Evolutionary conservation across 306 rosid species (phyloP).

Genomic region (Dalbergia cultrata): DNA sequence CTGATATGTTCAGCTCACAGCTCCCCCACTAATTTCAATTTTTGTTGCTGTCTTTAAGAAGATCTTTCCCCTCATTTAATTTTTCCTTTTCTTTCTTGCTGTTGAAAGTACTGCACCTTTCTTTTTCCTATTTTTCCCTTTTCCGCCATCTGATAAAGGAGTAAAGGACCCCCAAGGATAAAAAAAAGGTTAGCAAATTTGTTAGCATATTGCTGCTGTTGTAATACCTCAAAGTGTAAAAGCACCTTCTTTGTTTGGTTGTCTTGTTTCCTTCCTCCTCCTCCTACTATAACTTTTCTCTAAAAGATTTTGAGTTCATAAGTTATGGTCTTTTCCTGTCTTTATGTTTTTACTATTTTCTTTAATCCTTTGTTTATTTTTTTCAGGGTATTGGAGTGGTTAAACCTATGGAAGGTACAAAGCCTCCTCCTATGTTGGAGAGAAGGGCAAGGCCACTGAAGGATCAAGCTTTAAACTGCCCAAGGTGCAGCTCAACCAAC

Average conservation of each 20-base stretch:
- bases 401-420: constrained; percentile 73
- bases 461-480: constrained; percentile 92
- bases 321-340: constrained; percentile 46
- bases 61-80: constrained; percentile 47
- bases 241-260: constrained; percentile 55
- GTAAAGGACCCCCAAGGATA: constrained; percentile 50
- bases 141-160: constrained; percentile 60
- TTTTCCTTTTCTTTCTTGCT: constrained; percentile 25
- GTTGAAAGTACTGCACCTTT: constrained; percentile 67
- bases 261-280: constrained; percentile 44
- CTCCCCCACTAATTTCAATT: constrained; percentile 56
- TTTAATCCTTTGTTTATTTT: constrained; percentile 33
- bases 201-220: constrained; percentile 56
- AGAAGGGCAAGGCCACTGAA: constrained; percentile 81
- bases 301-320: not conserved
- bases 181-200: constrained; percentile 42
- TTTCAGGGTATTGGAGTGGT: constrained; percentile 60
- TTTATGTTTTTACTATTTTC: not conserved
- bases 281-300: not conserved
- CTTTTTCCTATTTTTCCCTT: constrained; percentile 44
- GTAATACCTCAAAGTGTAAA: constrained; percentile 61
- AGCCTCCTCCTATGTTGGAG: constrained; percentile 58
- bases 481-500: constrained; percentile 96
- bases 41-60: constrained; percentile 53
- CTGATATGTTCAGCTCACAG: constrained; percentile 53